These are phyloP conservation scores for Suillus clintonianus DNA, from an alignment of 768 basidiomycete species.

Conservation along the genomic window DNA sequence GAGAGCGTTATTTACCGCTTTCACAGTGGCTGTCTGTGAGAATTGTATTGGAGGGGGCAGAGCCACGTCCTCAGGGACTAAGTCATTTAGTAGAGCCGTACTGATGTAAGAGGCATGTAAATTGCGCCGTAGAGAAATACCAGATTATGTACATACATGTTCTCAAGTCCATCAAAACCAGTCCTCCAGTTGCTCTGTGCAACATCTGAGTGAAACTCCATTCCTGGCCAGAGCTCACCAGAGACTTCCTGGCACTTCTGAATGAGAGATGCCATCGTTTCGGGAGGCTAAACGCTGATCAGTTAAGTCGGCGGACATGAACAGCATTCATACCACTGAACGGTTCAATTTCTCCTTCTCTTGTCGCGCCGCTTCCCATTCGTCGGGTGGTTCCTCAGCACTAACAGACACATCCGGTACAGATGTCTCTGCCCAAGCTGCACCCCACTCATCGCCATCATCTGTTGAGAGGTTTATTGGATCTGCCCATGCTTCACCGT, in stretches of 20 bases:
- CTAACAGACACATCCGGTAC: slow-evolving; percentile 14
- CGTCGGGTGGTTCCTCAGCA: slow-evolving; percentile 45
- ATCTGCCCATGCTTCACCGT: slow-evolving; percentile 10
- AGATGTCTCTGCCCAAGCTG: slow-evolving; percentile 38
- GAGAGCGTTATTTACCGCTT: slow-evolving; percentile 60
- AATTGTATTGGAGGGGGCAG: slow-evolving; percentile 54
- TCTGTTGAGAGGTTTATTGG: not conserved
- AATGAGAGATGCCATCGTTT: slow-evolving; percentile 60
- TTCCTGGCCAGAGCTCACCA: slow-evolving; percentile 52
- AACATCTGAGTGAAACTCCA: slow-evolving; percentile 14
- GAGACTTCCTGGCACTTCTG: slow-evolving; percentile 53
- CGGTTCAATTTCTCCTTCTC: slow-evolving; percentile 61
- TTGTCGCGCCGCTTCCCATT: slow-evolving; percentile 66
- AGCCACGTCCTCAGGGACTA: slow-evolving; percentile 53
- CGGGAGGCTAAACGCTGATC: slow-evolving; percentile 55
- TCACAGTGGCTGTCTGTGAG: slow-evolving; percentile 55
- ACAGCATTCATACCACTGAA: slow-evolving; percentile 55
- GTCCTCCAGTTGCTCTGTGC: slow-evolving; percentile 38
- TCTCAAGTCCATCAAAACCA: slow-evolving; percentile 52
- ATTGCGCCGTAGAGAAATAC: slow-evolving; percentile 1
- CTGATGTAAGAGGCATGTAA: slow-evolving; percentile 33
- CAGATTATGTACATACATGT: slow-evolving; percentile 52
- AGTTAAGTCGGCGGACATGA: not conserved
- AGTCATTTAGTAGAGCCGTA: slow-evolving; percentile 37
- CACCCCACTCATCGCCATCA: slow-evolving; percentile 38